Percentiles rank a stretch among this genome's conserved stretches.
These are phyloP conservation scores for Maudiozyma barnettii DNA, from an alignment of 805 yeast species.

Conservation along the genomic window DNA sequence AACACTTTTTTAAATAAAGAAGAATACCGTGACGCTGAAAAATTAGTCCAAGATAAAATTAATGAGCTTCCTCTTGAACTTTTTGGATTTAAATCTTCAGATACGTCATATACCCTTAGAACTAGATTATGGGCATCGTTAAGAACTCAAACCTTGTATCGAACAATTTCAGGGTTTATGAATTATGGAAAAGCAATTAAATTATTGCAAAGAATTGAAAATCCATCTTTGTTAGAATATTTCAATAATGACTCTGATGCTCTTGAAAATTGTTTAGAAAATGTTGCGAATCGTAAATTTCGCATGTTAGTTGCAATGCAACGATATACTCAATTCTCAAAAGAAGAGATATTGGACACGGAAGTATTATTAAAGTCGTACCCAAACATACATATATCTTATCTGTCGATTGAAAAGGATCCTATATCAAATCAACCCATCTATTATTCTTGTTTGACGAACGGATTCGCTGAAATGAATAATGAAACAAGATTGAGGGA, in stretches of 20 bases:
- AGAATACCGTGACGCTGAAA: constrained; percentile 4
- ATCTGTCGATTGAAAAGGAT: constrained; percentile 38
- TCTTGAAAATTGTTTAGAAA: constrained; percentile 53
- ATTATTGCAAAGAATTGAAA: constrained; percentile 58
- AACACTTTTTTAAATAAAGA: not conserved
- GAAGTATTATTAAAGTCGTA: constrained; percentile 59
- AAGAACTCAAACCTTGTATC: constrained; percentile 71
- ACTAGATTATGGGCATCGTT: constrained; percentile 85
- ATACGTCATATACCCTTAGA: constrained; percentile 53
- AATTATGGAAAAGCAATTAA: constrained; percentile 69
- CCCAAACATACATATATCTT: constrained; percentile 54
- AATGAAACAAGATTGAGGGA: constrained; percentile 50
- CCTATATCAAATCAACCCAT: constrained; percentile 19
- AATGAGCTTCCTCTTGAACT: constrained; percentile 62
- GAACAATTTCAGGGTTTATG: constrained; percentile 78
- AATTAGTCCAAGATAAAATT: constrained; percentile 33
- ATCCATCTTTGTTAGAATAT: constrained; percentile 40
- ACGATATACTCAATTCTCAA: constrained; percentile 54
- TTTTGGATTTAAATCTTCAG: constrained; percentile 61
- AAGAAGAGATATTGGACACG: constrained; percentile 58
- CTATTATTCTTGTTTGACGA: constrained; percentile 60
- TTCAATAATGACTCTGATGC: constrained; percentile 43
- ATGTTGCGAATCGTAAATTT: constrained; percentile 73
- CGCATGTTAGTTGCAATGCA: constrained; percentile 82
- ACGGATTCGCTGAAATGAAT: constrained; percentile 45